A percentile compares a stretch with the other conserved stretches of the same genome.
These are phyloP conservation scores for Spinellus fusiger DNA, from an alignment of 192 early-diverging fungal genomes.

Conservation along the genomic window DNA sequence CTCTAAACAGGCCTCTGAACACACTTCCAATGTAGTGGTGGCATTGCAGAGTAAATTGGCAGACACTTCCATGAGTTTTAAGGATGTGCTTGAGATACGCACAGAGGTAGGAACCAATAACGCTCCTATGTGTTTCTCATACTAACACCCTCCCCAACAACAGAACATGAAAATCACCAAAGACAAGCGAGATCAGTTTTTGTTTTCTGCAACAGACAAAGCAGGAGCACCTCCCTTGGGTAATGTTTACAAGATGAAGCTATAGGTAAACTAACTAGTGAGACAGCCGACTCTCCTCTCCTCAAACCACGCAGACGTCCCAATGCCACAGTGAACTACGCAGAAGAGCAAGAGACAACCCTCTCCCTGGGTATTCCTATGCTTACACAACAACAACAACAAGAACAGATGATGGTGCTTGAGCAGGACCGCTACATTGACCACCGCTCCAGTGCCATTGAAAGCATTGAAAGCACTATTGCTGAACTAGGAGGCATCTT, in stretches of 20 bases:
- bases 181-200: constrained; percentile 84
- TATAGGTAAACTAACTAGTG: neutral
- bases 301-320: constrained; percentile 45
- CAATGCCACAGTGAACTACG: constrained; percentile 17
- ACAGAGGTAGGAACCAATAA: constrained; percentile 61
- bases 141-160: neutral
- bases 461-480: constrained; percentile 95
- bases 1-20: constrained; percentile 77
- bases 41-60: constrained; percentile 89
- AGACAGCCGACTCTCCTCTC: constrained; percentile 54
- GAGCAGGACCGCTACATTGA: constrained; percentile 82
- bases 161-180: constrained; percentile 94
- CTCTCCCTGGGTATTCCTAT: constrained; percentile 42
- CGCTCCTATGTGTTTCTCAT: no score
- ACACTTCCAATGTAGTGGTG: constrained; percentile 88
- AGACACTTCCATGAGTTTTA: constrained; percentile 84
- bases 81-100: constrained; percentile 92
- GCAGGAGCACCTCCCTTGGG: constrained; percentile 20
- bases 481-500: constrained; percentile 91
- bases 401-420: constrained; percentile 62
- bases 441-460: constrained; percentile 83
- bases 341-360: constrained; percentile 33
- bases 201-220: constrained; percentile 47
- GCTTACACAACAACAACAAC: constrained; percentile 47
- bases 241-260: constrained; percentile 2